Base-by-base conservation (phyloP, 1,284 basidiomycete species). In the Apiotrichum sp. region DNA sequence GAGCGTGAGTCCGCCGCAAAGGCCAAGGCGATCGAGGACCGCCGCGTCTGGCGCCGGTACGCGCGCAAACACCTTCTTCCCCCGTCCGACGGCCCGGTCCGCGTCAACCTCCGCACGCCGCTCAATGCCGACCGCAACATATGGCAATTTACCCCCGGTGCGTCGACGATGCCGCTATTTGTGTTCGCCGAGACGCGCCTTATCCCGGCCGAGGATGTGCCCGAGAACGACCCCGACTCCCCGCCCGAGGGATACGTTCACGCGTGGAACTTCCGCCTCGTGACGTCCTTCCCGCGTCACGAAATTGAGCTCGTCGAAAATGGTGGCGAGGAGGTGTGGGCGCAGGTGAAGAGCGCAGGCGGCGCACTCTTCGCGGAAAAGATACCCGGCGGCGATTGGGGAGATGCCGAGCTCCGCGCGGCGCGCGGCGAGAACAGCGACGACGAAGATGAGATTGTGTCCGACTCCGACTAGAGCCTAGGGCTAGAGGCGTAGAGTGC, bases 341-440 rank as follows among this genome's bases (percentile, higher is more conserved):
- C 67, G 11, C 51, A 61, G 29, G 63, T 77, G 35, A 68, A 69
- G 58, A 42, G 62, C 3, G 66, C 65, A 14, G 75, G 75, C 8
- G 75, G 73, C 7, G 70, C 70, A 22, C 55, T 77, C 50, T 68
- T 77, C 33, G 68, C 69, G 13, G 75, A 77, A 56, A 70, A 72
- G 59, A 60, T 62, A 16, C 65, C 65, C 34, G 67, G 68, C 3
- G 48, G 67, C 6, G 47, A 40, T 16, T 71, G 69, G 68, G 68
- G 64, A 31, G 66, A 67, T 11, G 62, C 50, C 4, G 65, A 64
- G 59, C 52, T 51, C 39, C 59, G 50, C 38, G 50, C 35, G 22
- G 53, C 40, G 6, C 45, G 53, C 7, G 47, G 46, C 0, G 58
- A 53, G n/a, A 64, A 62, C n/a, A 62, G 61, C 35, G 58, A 61